phyloP scores from a whole-genome alignment of 2,329 filamentous ascomycete species.

The Fusarium clavum region DNA sequence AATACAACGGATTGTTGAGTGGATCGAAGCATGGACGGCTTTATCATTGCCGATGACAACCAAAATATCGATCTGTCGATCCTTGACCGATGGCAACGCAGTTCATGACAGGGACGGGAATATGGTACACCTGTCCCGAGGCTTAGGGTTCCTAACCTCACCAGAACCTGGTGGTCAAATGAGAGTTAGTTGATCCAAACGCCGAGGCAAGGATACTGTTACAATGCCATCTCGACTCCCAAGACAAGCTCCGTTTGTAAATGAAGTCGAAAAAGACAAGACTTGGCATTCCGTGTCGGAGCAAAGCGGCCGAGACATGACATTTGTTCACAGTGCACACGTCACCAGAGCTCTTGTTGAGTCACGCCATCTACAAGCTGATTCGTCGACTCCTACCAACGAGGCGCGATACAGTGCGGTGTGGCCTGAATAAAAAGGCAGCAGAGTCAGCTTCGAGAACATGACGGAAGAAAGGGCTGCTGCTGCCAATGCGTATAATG shows the following conservation, averaged over 20 bases:
- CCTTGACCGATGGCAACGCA: neutral
- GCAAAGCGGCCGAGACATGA: neutral
- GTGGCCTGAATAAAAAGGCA: neutral
- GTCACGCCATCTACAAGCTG: neutral
- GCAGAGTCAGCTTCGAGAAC: neutral
- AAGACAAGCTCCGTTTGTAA: neutral
- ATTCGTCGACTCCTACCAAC: neutral
- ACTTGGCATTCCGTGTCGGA: neutral
- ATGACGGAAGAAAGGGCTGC: neutral
- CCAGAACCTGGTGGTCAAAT: neutral
- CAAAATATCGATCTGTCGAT: constrained; percentile 15
- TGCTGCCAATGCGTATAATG: neutral
- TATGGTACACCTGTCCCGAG: too few relatives aligned
- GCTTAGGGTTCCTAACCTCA: neutral
- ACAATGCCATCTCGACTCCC: neutral
- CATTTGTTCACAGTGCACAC: neutral
- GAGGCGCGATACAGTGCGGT: neutral
- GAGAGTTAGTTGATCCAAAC: neutral
- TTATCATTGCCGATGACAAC: neutral
- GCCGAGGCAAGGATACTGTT: neutral
- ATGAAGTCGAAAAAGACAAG: neutral
- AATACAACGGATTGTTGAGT: neutral
- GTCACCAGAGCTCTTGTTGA: neutral
- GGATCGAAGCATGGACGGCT: neutral
- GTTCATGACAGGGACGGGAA: neutral